Evolutionary conservation across 2,329 filamentous ascomycete species (phyloP), one percentile per base, ranked within the genome.

Genomic region (Diaporthe batatas): DNA sequence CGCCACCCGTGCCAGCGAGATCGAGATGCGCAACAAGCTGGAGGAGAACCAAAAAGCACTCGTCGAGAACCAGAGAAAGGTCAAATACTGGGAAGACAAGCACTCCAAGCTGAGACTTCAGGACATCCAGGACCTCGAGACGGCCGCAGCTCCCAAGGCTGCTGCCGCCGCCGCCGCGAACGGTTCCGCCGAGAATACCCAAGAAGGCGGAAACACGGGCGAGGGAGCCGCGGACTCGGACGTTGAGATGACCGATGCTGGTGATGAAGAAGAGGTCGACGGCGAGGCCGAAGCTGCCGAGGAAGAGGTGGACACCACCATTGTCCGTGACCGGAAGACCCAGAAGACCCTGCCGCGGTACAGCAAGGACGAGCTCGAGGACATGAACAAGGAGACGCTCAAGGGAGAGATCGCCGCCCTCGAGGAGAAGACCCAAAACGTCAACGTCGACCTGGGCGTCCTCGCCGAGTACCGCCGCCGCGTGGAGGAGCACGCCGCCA

Each of bases 1-100:
- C 79, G 93, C 94, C 79, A 97, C 93, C 0, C 91, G 96, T 12
- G 95, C 94, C 0, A 86, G 92, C 3, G 96, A 99, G 82, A 98
- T 99, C 74, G 96, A 99, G 83, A 98, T 98, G 95, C 93, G 94
- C 75, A 98, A 98, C 83, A 97, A 97, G 84, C 91, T 99, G 1
- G 96, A 98, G 79, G 96, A 98, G 80, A 96, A 96, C 81, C 93
- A 98, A 76, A 99, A 99, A 84, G 90, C 92, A 12, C 88, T 98
- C 18, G 83, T 85, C 0, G 96, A 98, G 79, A 98, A 97, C 82
- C 91, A 97, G 81, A 95, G 94, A 83, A 91, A 93, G 73, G 88
- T 93, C 53, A 89, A 88, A 49, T 94, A 98, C 84, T 98, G 95
- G 95, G 87, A 95, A 70, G 94, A 98, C 74, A 98, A 98, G 84